Base-by-base conservation (phyloP, 2,329 filamentous ascomycete genomes). In the Zasmidium angulare region DNA sequence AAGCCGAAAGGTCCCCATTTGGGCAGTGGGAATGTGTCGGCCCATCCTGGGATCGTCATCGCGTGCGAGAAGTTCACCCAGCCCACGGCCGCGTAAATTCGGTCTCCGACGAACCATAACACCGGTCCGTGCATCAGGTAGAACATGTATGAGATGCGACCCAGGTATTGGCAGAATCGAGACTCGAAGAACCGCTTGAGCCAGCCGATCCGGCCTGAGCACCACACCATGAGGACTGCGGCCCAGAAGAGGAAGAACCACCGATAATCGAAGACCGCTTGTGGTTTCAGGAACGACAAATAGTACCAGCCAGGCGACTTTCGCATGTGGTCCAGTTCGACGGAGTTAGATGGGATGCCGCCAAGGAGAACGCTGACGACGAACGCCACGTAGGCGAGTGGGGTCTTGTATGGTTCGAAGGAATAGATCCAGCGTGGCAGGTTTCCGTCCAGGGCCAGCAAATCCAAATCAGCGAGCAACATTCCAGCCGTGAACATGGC, bases 121-220 rank as follows among this genome's bases (percentile, higher is more conserved):
- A 89, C 71, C 0, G 86, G 86, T 0, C 86, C 86, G 64, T 89
- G 86, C 11, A 88, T 79, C 9, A 89, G 76, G 71, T 89, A 89
- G 10, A 89, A 74, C 1, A 82, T 78, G 68, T 82, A 89, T 0
- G 84, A 87, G 56, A 88, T 79, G 50, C 82, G 80, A 0, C 86
- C 86, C 1, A 89, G 77, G 61, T 86, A 86, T 67, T 86, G 86
- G 66, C 81, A 84, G 66, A 86, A 81, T 21, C 76, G 75, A 0
- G 75, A 77, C 70, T 86, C 85, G 66, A 88, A 87, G 68, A 87
- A 84, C 2, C 72, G 62, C 71, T 81, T 83, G 17, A 88, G 76
- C 80, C 80, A 83, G 3, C 73, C 66, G n/a, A 89, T 79, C n/a
- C 82, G 82, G 6, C 83, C 82, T 2, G 84, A 75, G 0, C 81